Percentiles rank a stretch among this genome's conserved stretches.
Evolutionary conservation across 164 flowering plant species (phyloP).

Genomic region (Stephania yunnanensis): DNA sequence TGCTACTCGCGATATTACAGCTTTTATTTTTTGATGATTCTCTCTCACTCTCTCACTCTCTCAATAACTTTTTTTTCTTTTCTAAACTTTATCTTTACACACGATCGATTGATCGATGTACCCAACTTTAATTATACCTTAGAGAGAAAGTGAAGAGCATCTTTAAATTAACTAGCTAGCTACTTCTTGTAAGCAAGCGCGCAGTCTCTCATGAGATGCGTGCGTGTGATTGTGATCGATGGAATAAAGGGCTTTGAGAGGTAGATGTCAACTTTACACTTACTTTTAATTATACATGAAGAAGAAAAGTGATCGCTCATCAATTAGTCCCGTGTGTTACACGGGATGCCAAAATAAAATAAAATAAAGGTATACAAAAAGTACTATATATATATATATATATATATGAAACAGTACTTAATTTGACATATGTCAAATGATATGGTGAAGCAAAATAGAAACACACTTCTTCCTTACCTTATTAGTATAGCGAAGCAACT

Average conservation of each 20-base stretch:
- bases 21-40: constrained; percentile 17
- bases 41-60: constrained; percentile 4
- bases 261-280: constrained; percentile 1
- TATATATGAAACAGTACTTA: too few relatives aligned
- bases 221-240: constrained; percentile 28
- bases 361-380: too few relatives aligned
- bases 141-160: constrained; percentile 5
- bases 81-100: too few relatives aligned
- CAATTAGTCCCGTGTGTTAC: constrained; percentile 22
- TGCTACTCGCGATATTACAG: constrained; percentile 8
- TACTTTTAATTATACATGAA: not conserved
- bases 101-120: not conserved
- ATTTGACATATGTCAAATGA: too few relatives aligned
- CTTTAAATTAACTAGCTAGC: not conserved
- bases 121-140: not conserved
- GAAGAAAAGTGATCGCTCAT: not conserved
- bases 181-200: too few relatives aligned
- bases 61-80: too few relatives aligned
- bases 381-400: too few relatives aligned
- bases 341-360: constrained; percentile 15
- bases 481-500: too few relatives aligned
- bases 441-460: too few relatives aligned
- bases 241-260: constrained; percentile 18
- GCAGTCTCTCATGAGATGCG: constrained; percentile 14
- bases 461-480: too few relatives aligned